phyloP scores from a whole-genome alignment of 2,329 filamentous ascomycete genomes.

The Amphichorda felina region DNA sequence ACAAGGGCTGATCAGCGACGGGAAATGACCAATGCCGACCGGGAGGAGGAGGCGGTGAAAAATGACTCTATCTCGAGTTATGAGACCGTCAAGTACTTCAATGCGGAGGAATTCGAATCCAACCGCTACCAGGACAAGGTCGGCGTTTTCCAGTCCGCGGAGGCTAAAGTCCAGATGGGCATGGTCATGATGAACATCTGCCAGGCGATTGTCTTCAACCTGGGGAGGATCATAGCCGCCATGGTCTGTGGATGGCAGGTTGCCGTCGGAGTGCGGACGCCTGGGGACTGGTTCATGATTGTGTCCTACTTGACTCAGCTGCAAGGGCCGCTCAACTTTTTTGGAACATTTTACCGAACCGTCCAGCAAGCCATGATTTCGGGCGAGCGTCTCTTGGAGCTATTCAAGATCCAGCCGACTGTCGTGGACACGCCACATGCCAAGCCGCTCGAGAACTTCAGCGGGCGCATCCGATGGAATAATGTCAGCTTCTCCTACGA shows the following conservation, averaged over 20 bases:
- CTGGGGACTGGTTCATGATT: conserved; percentile 62
- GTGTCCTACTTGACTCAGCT: conserved; percentile 71
- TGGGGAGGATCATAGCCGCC: conserved; percentile 59
- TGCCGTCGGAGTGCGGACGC: conserved; percentile 47
- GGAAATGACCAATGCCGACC: conserved; percentile 87
- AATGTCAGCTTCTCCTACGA: conserved; percentile 90
- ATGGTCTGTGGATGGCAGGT: conserved; percentile 71
- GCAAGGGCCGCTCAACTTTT: conserved; percentile 73
- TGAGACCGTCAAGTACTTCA: conserved; percentile 89
- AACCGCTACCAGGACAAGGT: conserved; percentile 61
- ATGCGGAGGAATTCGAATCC: conserved; percentile 72
- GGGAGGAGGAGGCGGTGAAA: conserved; percentile 94
- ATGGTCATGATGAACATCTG: conserved; percentile 72
- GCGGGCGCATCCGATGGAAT: conserved; percentile 76
- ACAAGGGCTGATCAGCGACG: conserved; percentile 84
- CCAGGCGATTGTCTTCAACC: conserved; percentile 70
- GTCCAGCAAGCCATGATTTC: conserved; percentile 98
- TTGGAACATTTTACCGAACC: conserved; percentile 89
- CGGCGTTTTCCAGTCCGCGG: conserved; percentile 57
- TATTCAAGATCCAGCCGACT: conserved; percentile 92
- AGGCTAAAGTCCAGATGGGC: conserved; percentile 65
- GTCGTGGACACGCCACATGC: conserved; percentile 69
- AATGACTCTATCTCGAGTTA: conserved; percentile 99
- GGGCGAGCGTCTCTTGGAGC: conserved; percentile 83
- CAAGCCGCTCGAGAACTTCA: conserved; percentile 50